Evolutionary conservation across 164 flowering plant species (phyloP), one percentile per base, ranked within the genome.

Genomic region (Chimonanthus salicifolius): DNA sequence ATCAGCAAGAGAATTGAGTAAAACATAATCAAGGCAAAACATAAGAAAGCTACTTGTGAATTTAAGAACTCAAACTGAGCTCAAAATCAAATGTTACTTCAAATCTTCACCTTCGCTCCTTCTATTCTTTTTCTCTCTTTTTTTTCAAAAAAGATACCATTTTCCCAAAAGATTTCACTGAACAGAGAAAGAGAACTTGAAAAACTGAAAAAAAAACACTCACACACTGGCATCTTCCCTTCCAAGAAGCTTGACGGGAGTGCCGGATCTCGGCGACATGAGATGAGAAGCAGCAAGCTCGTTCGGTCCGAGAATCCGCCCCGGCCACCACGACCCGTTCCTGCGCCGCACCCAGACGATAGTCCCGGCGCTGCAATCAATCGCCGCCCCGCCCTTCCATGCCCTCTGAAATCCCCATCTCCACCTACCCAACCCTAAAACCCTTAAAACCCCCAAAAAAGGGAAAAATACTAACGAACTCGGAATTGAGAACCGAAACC

Each of bases 311-410:
- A 95, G 80, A 72, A 95, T 95, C 78, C 86, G 84, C n/a, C 99
- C 99, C 4, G 99, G 99, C 99, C 99, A 95, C 99, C 99, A 95
- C 20, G 99, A 92, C 69, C 99, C 99, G 74, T 95, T 95, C 80
- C 99, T 86, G 76, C 98, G 77, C 68, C 98, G 82, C 33, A 95
- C 98, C 99, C 98, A 95, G 51, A 95, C 99, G 43, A 93, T 89
- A 64, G 92, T 82, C 33, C 98, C 99, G 6, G 83, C 86, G 49
- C 86, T 79, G 44, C 86, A 78, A 74, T 85, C 92, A 43, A 72
- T 87, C 69, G 62, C 80, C 46, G 62, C 71, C 13, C 76, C 72
- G 33, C 68, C 84, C 7, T 72, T 72, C 50, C 46, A 68, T 58
- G 47, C 77, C 79, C 48, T 79, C 87, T 64, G 83, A 65, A 75